A percentile compares a stretch with the other conserved stretches of the same genome.
These are phyloP conservation scores for Myochromella boudieri DNA, from an alignment of 768 basidiomycete genomes.

Conservation along the genomic window DNA sequence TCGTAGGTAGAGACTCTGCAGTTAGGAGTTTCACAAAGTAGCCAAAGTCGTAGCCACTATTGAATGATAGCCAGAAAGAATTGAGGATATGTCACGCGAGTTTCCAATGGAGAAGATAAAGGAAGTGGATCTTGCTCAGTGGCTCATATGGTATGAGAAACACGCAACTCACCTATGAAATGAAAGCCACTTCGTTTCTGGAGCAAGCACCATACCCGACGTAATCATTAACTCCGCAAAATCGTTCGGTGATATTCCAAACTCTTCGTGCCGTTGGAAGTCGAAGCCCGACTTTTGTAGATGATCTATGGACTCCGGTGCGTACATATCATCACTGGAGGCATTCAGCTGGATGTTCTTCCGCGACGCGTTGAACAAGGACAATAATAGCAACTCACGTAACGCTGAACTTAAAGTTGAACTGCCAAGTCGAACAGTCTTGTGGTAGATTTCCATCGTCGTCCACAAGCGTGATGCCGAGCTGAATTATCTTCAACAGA, in stretches of 20 bases:
- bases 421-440: slow-evolving; percentile 96
- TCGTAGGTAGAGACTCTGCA: slow-evolving; percentile 79
- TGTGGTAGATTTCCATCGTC: slow-evolving; percentile 90
- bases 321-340: slow-evolving; percentile 93
- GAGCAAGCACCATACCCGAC: slow-evolving; percentile 85
- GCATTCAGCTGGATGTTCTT: too few species aligned
- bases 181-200: slow-evolving; percentile 94
- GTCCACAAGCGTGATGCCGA: slow-evolving; percentile 92
- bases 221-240: slow-evolving; percentile 98
- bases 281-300: slow-evolving; percentile 95
- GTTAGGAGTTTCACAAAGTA: slow-evolving; percentile 96
- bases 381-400: slow-evolving; percentile 52
- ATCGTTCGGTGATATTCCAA: slow-evolving; percentile 89
- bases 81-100: background rate
- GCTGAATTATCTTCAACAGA: slow-evolving; percentile 95
- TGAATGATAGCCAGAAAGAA: slow-evolving; percentile 6
- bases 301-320: slow-evolving; percentile 95
- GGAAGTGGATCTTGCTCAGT: background rate
- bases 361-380: too few species aligned
- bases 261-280: slow-evolving; percentile 89
- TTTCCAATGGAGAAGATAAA: background rate
- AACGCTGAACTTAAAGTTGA: slow-evolving; percentile 94
- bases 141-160: background rate
- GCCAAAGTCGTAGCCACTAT: slow-evolving; percentile 97
- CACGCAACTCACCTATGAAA: slow-evolving; percentile 54